Evolutionary conservation across 106 monocot genomes (phyloP), one percentile per base, ranked within the genome.

Genomic region (Agapanthus africanus): DNA sequence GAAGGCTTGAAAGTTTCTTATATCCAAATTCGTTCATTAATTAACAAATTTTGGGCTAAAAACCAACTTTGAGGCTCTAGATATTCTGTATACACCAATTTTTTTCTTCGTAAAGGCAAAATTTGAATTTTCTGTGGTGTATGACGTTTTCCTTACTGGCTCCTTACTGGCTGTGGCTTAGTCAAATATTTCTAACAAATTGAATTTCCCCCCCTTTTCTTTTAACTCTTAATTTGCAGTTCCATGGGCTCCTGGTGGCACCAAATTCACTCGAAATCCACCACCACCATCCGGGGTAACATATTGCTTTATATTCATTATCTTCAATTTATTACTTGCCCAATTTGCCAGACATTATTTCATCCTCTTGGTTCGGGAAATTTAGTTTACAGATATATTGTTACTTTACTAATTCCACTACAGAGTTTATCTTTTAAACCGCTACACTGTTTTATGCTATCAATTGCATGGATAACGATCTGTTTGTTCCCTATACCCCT

Each of bases 161-260:
- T n/a, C n/a, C n/a, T n/a, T n/a, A n/a, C n/a, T n/a, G n/a, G n/a
- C n/a, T n/a, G 4, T 10, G 28, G 26, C 0, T 26, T 0, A 7
- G 2, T 1, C 2, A 6, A 3, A 11, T 4, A 11, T 27, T 19
- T 3, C 2, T 3, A 50, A 50, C 2, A 50, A 50, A 50, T 21
- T 19, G n/a, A 30, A n/a, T 1, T 47, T 47, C 13, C 46, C 3
- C 19, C 46, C 19, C 46, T 47, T 47, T 47, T 13, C 4, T 57
- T 36, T 40, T 40, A 50, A 35, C 38, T 76, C 15, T 73, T 50
- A 42, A 79, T 54, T 41, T 74, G 59, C 79, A 95, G 95, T 95
- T 83, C 95, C 95, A 63, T 95, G 95, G 95, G 95, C 95, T 76
- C 95, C 95, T 67, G 91, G 91, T 75, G 91, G 95, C 69, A 71